phyloP scores from a whole-genome alignment of 495 filamentous ascomycete species.

The Aspergillus cavernicola region DNA sequence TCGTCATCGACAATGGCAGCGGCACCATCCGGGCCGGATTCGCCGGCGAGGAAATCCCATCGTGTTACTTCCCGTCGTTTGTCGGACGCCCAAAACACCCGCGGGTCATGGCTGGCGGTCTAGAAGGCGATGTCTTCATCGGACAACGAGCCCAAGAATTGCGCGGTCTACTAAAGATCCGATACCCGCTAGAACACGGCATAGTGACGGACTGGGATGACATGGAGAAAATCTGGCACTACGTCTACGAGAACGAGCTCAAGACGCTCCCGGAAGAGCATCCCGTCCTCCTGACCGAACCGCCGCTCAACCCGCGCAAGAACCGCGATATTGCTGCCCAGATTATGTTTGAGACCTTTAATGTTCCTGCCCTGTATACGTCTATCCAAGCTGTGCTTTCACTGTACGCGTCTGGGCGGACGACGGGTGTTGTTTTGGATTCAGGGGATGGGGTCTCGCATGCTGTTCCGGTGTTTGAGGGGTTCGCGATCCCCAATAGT shows the following conservation, averaged over 20 bases:
- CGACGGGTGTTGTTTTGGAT: constrained; percentile 93
- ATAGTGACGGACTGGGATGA: constrained; percentile 99
- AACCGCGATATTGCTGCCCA: constrained; percentile 97
- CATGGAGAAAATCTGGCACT: constrained; percentile 99
- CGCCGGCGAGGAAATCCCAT: constrained; percentile 90
- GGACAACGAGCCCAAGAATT: constrained; percentile 89
- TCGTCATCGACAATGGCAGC: constrained; percentile 98
- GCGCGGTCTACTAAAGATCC: constrained; percentile 89
- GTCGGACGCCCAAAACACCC: constrained; percentile 96
- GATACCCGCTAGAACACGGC: constrained; percentile 93
- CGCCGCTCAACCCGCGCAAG: constrained; percentile 89
- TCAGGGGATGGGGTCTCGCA: constrained; percentile 96
- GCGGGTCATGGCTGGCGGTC: constrained; percentile 89
- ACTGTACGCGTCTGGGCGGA: constrained; percentile 92
- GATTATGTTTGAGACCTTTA: constrained; percentile 98
- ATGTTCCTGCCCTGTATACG: constrained; percentile 92
- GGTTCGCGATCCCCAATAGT: constrained; percentile 92
- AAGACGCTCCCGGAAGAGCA: constrained; percentile 99
- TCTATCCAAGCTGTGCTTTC: constrained; percentile 97
- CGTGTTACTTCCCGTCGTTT: constrained; percentile 97
- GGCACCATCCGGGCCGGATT: constrained; percentile 97
- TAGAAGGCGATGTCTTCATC: constrained; percentile 98
- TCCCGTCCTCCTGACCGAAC: constrained; percentile 94
- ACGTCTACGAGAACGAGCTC: constrained; percentile 75
- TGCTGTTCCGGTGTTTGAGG: constrained; percentile 95